These are phyloP conservation scores for Solanum hybrid DNA, from an alignment of 305 asterid species.

Conservation along the genomic window DNA sequence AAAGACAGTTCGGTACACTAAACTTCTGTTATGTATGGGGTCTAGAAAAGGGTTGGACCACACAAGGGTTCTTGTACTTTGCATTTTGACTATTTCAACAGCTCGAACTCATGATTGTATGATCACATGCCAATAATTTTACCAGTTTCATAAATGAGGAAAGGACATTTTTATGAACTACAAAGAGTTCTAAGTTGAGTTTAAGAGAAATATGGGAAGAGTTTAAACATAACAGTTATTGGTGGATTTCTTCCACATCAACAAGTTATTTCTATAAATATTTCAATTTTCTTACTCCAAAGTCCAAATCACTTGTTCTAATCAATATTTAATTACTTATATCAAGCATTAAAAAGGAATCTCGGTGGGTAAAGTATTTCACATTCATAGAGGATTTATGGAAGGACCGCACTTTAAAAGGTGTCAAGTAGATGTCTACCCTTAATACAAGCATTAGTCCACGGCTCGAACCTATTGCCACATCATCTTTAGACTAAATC, in stretches of 20 bases:
- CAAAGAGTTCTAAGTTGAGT: neutral
- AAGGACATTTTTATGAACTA: neutral
- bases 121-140: neutral
- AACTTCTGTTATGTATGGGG: neutral
- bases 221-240: neutral
- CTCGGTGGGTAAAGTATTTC: neutral
- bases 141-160: neutral
- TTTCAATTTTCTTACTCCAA: neutral
- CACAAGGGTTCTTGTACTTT: neutral
- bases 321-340: neutral
- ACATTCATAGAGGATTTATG: fast-evolving
- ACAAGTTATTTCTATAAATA: neutral
- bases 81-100: neutral
- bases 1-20: neutral
- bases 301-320: neutral
- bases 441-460: neutral
- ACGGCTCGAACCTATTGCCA: neutral
- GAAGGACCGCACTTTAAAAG: too few species aligned
- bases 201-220: neutral
- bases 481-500: neutral
- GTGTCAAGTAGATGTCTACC: neutral
- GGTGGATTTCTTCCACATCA: neutral
- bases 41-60: neutral
- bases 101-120: fast-evolving
- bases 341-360: neutral